A percentile compares a stretch with the other conserved stretches of the same genome.
phyloP scores from a whole-genome alignment of 2,329 filamentous ascomycete species.

The Stachybotrys chartarum region DNA sequence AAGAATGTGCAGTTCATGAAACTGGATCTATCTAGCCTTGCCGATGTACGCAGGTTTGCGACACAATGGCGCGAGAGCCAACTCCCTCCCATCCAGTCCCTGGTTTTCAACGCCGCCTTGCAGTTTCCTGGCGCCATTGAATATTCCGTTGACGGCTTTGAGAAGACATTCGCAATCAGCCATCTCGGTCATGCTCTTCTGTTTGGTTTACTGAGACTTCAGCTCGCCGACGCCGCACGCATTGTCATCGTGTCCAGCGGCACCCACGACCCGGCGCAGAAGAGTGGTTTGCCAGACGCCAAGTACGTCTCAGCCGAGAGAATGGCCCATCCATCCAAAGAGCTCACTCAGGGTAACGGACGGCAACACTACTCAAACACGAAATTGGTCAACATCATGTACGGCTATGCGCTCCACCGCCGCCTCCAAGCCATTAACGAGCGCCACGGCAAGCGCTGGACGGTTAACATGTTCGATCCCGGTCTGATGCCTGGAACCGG shows the following conservation, averaged over 20 bases:
- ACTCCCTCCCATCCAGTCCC: conserved; percentile 32
- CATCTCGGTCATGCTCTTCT: conserved; percentile 44
- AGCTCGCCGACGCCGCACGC: conserved; percentile 28
- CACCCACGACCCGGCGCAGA: conserved; percentile 35
- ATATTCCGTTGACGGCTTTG: conserved; percentile 33
- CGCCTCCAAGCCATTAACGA: not conserved
- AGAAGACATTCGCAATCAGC: conserved; percentile 40
- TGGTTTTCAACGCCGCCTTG: conserved; percentile 13
- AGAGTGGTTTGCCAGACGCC: conserved; percentile 3
- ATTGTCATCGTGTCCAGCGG: conserved; percentile 37
- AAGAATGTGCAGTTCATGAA: conserved; percentile 31
- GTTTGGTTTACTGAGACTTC: conserved; percentile 35
- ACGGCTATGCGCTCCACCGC: not conserved
- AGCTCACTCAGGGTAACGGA: not conserved
- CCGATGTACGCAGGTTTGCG: conserved; percentile 33
- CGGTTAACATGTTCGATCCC: conserved; percentile 3
- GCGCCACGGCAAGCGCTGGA: not conserved
- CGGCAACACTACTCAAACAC: conserved; percentile 2
- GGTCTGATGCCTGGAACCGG: conserved; percentile 5
- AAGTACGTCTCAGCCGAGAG: conserved; percentile 1
- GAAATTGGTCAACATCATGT: conserved; percentile 4
- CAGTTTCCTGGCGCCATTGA: conserved; percentile 28
- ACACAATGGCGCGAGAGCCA: conserved; percentile 22
- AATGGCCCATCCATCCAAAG: not conserved
- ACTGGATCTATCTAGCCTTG: conserved; percentile 33